Evolutionary conservation across 2,329 filamentous ascomycete species (phyloP), one percentile per base, ranked within the genome.

Genomic region (Trichoderma cornu-damae): DNA sequence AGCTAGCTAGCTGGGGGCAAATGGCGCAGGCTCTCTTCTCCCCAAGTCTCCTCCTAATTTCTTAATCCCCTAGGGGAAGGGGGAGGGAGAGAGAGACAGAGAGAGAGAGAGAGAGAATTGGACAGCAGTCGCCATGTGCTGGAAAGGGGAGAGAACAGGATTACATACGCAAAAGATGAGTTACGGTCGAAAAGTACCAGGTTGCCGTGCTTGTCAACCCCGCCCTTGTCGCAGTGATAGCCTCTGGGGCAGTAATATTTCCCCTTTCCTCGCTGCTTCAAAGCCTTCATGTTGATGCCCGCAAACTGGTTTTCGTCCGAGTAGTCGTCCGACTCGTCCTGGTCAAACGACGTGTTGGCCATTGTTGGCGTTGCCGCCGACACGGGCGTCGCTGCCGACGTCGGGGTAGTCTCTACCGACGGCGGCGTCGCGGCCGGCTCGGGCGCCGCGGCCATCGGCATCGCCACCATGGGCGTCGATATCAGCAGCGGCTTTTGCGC

Each of bases 141-240:
- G 30, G 18, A n/a, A 37, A 12, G 16, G 30, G 16, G 32, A 16
- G 43, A 20, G 46, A 35, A 20, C 16, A 49, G 38, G 20, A 28
- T 30, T 35, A 65, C 64, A 58, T 68, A 74, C 70, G 67, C 69
- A 64, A 73, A 75, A 55, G 72, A 72, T 55, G 73, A 75, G 60
- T 75, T 74, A 49, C 73, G 70, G 60, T 73, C 72, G 63, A 75
- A 75, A 43, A 70, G 59, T 32, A 74, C 66, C 12, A 74, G 65
- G 6, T 68, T 67, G 8, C 73, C 73, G 14, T 71, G 65, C 48
- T 70, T 71, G 54, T 74, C 70, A 38, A 74, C 70, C 26, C 73
- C 73, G 28, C 73, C 73, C 60, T 75, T 75, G 55, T 71, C 70
- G 51, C 73, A 75, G 30, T 64, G 66, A 38, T 52, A 49, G 6